Evolutionary conservation across 495 filamentous ascomycete genomes (phyloP).

Genomic region (Xylaria castorea): DNA sequence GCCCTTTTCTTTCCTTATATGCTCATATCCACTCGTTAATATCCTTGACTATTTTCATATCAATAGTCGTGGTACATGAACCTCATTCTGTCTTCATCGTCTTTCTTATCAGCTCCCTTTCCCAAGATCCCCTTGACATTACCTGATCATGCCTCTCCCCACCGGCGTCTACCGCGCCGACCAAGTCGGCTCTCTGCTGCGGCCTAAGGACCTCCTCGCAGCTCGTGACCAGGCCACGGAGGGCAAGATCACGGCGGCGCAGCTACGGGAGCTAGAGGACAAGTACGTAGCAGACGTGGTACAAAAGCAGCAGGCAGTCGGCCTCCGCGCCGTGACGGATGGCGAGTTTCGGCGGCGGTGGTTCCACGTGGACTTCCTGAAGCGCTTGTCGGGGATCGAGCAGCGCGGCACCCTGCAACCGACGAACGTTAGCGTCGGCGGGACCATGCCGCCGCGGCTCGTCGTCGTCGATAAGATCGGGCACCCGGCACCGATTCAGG

Average conservation of each 20-base stretch:
- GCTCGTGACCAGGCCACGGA: constrained; percentile 54
- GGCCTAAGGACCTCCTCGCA: constrained; percentile 47
- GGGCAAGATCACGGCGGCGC: constrained; percentile 49
- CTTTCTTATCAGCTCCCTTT: neutral
- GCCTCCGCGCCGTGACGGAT: constrained; percentile 70
- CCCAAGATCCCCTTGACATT: neutral
- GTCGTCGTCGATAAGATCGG: constrained; percentile 55
- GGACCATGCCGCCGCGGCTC: constrained; percentile 52
- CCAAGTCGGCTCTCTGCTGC: constrained; percentile 57
- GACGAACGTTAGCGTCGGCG: constrained; percentile 51
- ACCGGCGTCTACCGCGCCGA: constrained; percentile 57
- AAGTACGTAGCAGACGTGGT: constrained; percentile 69
- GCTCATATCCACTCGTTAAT: neutral
- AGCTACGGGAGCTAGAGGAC: constrained; percentile 64
- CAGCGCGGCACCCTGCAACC: constrained; percentile 49
- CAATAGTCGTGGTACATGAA: neutral
- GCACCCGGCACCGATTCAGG: constrained; percentile 59
- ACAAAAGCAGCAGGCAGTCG: constrained; percentile 63
- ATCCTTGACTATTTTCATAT: neutral
- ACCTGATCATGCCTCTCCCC: constrained; percentile 50
- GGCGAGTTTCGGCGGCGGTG: constrained; percentile 70
- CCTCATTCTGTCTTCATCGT: neutral
- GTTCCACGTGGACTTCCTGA: constrained; percentile 59
- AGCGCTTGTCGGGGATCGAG: constrained; percentile 52
- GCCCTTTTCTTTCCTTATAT: neutral